These are phyloP conservation scores for Tuber melanosporum DNA, from an alignment of 495 filamentous ascomycete species.

Conservation along the genomic window DNA sequence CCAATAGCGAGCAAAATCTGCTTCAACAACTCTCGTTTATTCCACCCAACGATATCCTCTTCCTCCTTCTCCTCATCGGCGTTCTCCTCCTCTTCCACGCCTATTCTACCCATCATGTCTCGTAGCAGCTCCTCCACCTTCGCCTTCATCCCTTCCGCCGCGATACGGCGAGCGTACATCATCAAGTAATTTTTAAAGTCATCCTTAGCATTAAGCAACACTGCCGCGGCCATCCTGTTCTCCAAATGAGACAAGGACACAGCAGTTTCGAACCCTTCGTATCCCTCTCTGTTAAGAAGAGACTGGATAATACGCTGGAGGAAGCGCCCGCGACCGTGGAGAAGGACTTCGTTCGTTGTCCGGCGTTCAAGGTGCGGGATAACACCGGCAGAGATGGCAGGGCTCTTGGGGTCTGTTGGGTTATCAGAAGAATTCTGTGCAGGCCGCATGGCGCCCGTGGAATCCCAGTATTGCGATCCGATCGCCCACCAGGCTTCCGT, in stretches of 20 bases:
- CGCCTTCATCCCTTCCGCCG: constrained; percentile 72
- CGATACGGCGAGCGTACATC: constrained; percentile 94
- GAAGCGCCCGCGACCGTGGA: constrained; percentile 82
- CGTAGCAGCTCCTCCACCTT: constrained; percentile 91
- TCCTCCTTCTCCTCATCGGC: constrained; percentile 44
- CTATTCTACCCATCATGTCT: constrained; percentile 62
- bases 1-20: constrained; percentile 87
- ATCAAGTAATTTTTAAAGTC: constrained; percentile 86
- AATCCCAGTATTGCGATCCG: constrained; percentile 94
- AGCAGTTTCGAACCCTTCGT: constrained; percentile 80
- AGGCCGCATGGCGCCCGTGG: constrained; percentile 69
- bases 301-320: constrained; percentile 83
- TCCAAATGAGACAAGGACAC: constrained; percentile 94
- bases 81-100: constrained; percentile 46
- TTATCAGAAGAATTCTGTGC: constrained; percentile 55
- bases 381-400: constrained; percentile 79
- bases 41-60: constrained; percentile 81
- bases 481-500: constrained; percentile 98
- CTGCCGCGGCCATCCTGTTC: constrained; percentile 82
- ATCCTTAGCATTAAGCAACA: constrained; percentile 75
- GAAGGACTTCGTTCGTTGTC: constrained; percentile 85
- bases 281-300: constrained; percentile 76
- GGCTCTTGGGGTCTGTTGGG: constrained; percentile 43
- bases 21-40: constrained; percentile 73
- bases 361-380: constrained; percentile 88